These are phyloP conservation scores for Talaromyces albobiverticillius DNA, from an alignment of 2,329 filamentous ascomycete genomes.

Conservation along the genomic window DNA sequence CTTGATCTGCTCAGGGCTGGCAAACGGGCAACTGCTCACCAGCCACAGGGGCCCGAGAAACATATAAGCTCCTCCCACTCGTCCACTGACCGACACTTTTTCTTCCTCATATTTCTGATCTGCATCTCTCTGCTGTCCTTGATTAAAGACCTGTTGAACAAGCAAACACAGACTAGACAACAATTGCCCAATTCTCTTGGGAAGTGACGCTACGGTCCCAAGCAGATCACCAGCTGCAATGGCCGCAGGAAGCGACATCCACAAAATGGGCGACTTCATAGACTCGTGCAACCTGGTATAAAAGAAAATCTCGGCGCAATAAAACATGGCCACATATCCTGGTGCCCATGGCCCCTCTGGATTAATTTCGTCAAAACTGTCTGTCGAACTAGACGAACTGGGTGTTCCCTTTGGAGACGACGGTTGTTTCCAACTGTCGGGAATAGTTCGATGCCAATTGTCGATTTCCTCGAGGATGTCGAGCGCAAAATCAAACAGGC, in stretches of 20 bases:
- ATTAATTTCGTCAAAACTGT: background rate
- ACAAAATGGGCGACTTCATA: background rate
- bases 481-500: background rate
- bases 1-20: background rate
- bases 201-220: background rate
- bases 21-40: background rate
- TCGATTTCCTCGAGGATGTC: constrained; percentile 1
- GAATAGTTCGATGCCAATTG: constrained; percentile 1
- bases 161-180: background rate
- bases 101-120: background rate
- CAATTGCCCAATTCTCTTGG: background rate
- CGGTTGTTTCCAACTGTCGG: background rate
- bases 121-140: background rate
- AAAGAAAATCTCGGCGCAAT: constrained; percentile 5
- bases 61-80: constrained; percentile 6
- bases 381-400: background rate
- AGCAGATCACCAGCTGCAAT: background rate
- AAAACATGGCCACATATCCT: background rate
- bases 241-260: background rate
- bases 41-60: constrained; percentile 1
- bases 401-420: background rate
- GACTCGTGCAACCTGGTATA: background rate
- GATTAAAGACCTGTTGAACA: background rate
- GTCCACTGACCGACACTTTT: background rate
- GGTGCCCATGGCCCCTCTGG: background rate